phyloP scores from a whole-genome alignment of 2,329 filamentous ascomycete genomes.

The Hypocrella siamensis region DNA sequence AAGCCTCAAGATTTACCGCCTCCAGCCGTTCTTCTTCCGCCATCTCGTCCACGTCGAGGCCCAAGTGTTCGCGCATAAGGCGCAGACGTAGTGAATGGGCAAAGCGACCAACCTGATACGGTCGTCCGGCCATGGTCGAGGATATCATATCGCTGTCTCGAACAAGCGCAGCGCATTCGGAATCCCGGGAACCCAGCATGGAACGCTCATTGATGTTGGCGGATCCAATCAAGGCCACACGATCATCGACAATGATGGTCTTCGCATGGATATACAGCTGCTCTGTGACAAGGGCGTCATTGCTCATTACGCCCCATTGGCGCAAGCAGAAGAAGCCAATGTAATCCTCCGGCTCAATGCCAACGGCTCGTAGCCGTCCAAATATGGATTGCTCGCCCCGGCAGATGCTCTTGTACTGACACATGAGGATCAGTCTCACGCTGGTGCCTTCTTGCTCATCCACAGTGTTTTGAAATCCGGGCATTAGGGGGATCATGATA shows the following conservation, averaged over 20 bases:
- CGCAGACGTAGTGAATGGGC: constrained; percentile 85
- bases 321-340: constrained; percentile 89
- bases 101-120: constrained; percentile 82
- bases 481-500: constrained; percentile 86
- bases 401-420: constrained; percentile 91
- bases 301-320: constrained; percentile 82
- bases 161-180: constrained; percentile 79
- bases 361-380: constrained; percentile 59
- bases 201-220: constrained; percentile 98
- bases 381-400: constrained; percentile 88
- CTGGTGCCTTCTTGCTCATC: constrained; percentile 89
- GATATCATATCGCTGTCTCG: constrained; percentile 85
- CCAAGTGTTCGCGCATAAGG: constrained; percentile 90
- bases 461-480: constrained; percentile 96
- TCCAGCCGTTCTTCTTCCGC: constrained; percentile 61
- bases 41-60: constrained; percentile 86
- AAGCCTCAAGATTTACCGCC: constrained; percentile 44
- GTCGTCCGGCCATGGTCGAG: constrained; percentile 80
- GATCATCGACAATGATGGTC: constrained; percentile 88
- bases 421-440: constrained; percentile 90
- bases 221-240: constrained; percentile 84
- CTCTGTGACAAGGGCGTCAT: constrained; percentile 75
- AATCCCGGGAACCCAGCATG: constrained; percentile 83
- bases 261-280: constrained; percentile 98
- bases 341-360: constrained; percentile 87